Base-by-base conservation (phyloP, 2,329 filamentous ascomycete genomes). In the Cercospora nicotianae region DNA sequence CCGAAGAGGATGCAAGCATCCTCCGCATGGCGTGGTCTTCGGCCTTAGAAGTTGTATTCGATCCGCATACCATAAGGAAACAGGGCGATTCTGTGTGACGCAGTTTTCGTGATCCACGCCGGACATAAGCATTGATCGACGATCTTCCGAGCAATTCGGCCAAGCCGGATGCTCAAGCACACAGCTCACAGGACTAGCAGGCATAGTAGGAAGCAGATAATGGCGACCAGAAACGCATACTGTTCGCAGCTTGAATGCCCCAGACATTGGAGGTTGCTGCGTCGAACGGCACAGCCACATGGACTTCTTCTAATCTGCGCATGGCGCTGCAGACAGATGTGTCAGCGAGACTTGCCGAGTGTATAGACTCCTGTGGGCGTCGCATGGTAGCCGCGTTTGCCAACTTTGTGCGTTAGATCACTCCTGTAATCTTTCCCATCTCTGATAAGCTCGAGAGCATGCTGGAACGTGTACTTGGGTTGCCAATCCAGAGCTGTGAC, bases 311-410 rank as follows among this genome's bases (percentile, higher is more conserved):
- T n/a, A 13, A 39, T 16, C 4, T 39, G 48, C 48, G 48, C 23
- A 53, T 20, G 48, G 48, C 48, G 23, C 12, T 23, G 48, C 18
- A 53, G 18, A 53, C 9, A 10, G 12, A 13, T 26, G 48, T 13
- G n/a, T 59, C 16, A 31, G 12, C 16, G 16, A 23, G 13, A 30
- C 55, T 36, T 36, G 5, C 53, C 60, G 12, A 55, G 13, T 20
- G 70, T 72, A 53, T 69, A 70, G 13, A 72, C 66, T 3, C 69
- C 68, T 1, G 70, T 72, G 10, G 70, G 70, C 3, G 39, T 20
- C 23, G 66, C 68, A 51, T 72, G 70, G 23, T 72, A 72, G 8
- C 70, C 68, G 12, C 70, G 64, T 39, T 70, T 69, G 5, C 70
- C 70, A 16, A 70, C 65, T 16, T 42, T 42, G 26, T 33, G 59